These are phyloP conservation scores for Penicillium rolfsii DNA, from an alignment of 2,329 filamentous ascomycete species.

Conservation along the genomic window DNA sequence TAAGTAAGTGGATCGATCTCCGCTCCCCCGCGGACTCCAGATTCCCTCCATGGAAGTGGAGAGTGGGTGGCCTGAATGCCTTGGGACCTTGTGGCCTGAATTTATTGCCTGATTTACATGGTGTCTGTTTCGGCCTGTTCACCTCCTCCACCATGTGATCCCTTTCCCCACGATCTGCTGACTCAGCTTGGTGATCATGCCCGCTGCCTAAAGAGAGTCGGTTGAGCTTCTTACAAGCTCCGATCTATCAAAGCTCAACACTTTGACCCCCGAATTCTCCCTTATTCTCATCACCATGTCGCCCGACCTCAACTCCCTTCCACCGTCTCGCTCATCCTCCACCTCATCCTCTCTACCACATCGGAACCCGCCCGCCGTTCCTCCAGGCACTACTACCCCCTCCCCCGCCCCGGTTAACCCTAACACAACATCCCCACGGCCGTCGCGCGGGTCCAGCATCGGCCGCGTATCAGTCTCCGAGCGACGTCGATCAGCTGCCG, in stretches of 20 bases:
- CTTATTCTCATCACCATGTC: conserved; percentile 56
- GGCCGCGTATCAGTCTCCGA: conserved; percentile 45
- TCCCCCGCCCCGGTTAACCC: conserved; percentile 60
- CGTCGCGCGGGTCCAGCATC: conserved; percentile 42
- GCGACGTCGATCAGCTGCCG: conserved; percentile 48
- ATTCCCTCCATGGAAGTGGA: conserved; percentile 5
- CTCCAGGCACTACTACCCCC: conserved; percentile 57
- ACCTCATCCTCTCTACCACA: conserved; percentile 41
- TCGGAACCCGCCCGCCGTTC: conserved; percentile 45
- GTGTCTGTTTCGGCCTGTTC: not conserved
- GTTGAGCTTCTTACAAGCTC: conserved; percentile 18
- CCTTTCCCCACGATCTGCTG: conserved; percentile 16
- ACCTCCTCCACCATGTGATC: conserved; percentile 8
- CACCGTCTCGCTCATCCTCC: conserved; percentile 56
- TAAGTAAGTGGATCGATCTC: not conserved
- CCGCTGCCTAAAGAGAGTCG: conserved; percentile 12
- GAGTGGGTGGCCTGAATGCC: not conserved
- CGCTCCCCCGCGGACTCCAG: not conserved
- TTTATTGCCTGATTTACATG: not conserved
- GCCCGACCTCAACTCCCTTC: conserved; percentile 74
- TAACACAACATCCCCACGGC: conserved; percentile 49
- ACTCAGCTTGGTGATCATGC: conserved; percentile 17
- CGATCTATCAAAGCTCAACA: conserved; percentile 1
- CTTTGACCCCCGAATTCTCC: not conserved
- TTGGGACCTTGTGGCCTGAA: conserved; percentile 2